These are phyloP conservation scores for Neopestalotiopsis sp. DNA, from an alignment of 2,329 filamentous ascomycete species.

Conservation along the genomic window DNA sequence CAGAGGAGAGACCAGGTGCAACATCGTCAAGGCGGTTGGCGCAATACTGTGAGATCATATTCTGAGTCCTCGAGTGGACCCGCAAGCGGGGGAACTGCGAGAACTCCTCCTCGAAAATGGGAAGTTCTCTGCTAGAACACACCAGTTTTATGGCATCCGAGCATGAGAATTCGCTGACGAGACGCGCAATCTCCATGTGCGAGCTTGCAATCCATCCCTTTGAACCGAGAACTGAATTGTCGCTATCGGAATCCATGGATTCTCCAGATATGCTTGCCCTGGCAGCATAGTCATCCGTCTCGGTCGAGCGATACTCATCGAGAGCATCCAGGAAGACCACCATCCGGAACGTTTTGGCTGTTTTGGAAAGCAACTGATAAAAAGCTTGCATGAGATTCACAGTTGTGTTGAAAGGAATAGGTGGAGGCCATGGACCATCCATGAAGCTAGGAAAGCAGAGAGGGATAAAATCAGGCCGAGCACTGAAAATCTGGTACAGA, in stretches of 20 bases:
- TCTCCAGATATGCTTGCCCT: background rate
- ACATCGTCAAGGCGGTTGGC: slow-evolving; percentile 12
- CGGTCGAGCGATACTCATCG: slow-evolving; percentile 11
- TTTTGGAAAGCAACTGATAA: slow-evolving; percentile 3
- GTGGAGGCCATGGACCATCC: slow-evolving; percentile 11
- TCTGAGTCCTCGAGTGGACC: slow-evolving; percentile 12
- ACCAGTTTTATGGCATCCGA: slow-evolving; percentile 9
- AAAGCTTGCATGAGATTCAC: slow-evolving; percentile 13
- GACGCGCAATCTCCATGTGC: slow-evolving; percentile 6
- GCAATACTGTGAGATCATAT: slow-evolving; percentile 18
- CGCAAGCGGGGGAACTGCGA: slow-evolving; percentile 9
- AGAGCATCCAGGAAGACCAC: slow-evolving; percentile 8
- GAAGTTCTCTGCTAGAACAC: slow-evolving; percentile 19
- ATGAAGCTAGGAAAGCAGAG: slow-evolving; percentile 19
- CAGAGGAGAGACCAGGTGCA: slow-evolving; percentile 9
- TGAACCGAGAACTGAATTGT: slow-evolving; percentile 5
- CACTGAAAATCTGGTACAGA: slow-evolving; percentile 19
- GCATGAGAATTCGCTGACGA: background rate
- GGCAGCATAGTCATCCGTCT: slow-evolving; percentile 3
- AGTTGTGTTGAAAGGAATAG: slow-evolving; percentile 8
- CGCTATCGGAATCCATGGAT: background rate
- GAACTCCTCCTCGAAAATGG: slow-evolving; percentile 16
- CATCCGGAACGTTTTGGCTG: background rate
- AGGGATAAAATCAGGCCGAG: slow-evolving; percentile 20
- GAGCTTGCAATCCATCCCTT: slow-evolving; percentile 6